A percentile compares a stretch with the other conserved stretches of the same genome.
These are phyloP conservation scores for Lithospermum erythrorhizon DNA, from an alignment of 257 asterid genomes.

Conservation along the genomic window DNA sequence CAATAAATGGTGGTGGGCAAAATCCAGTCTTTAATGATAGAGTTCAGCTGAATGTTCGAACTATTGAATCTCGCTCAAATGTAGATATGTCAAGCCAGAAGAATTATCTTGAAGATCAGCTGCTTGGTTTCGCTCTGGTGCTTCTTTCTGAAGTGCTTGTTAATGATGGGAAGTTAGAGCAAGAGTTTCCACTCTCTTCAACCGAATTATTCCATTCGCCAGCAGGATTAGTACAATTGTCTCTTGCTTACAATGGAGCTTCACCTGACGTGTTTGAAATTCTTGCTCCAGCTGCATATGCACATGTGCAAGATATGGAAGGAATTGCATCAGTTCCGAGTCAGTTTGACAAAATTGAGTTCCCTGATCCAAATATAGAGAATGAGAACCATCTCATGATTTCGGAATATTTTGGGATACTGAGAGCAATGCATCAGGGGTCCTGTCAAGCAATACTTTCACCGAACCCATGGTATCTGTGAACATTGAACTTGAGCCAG, in stretches of 20 bases:
- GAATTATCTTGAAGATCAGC: conserved; percentile 88
- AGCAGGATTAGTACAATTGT: conserved; percentile 82
- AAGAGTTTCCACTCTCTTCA: conserved; percentile 82
- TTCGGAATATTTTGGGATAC: conserved; percentile 64
- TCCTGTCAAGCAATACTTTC: conserved; percentile 13
- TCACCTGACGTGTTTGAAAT: conserved; percentile 65
- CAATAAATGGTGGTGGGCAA: conserved; percentile 83
- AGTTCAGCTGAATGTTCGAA: conserved; percentile 44
- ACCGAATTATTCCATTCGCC: conserved; percentile 98
- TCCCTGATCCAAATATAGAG: conserved; percentile 77
- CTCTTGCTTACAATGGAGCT: conserved; percentile 53
- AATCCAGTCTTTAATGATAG: conserved; percentile 78
- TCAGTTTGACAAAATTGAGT: conserved; percentile 71
- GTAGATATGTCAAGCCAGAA: conserved; percentile 96
- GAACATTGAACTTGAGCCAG: conserved; percentile 47
- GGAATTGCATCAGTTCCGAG: conserved; percentile 22
- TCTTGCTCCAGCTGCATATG: conserved; percentile 28
- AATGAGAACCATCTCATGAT: conserved; percentile 81
- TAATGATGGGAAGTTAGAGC: conserved; percentile 57
- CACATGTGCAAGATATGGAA: conserved; percentile 23
- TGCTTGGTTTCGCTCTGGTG: conserved; percentile 84
- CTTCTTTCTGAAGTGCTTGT: conserved; percentile 68
- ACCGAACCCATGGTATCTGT: conserved; percentile 46
- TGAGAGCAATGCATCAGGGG: conserved; percentile 31
- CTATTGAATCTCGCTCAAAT: conserved; percentile 67